phyloP scores from a whole-genome alignment of 1,284 basidiomycete species.

The Agroathelia rolfsii region DNA sequence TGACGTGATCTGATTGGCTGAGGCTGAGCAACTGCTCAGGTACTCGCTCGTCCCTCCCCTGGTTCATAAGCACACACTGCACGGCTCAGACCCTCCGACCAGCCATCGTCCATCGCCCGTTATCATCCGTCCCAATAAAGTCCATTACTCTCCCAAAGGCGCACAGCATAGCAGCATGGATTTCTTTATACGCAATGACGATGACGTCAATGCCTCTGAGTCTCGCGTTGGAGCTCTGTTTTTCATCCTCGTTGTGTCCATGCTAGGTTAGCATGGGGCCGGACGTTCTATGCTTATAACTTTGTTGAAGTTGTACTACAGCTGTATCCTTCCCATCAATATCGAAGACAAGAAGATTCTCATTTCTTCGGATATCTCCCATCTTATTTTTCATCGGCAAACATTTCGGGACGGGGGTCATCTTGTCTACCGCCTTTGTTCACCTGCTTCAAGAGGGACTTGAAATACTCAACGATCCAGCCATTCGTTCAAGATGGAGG shows the following conservation, averaged over 20 bases:
- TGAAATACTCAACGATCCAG: conserved; percentile 38
- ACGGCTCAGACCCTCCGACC: too few relatives aligned
- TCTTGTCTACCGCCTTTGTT: conserved; percentile 70
- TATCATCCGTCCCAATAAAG: too few relatives aligned
- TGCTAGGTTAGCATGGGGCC: conserved; percentile 22
- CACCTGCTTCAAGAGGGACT: conserved; percentile 72
- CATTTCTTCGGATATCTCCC: conserved; percentile 47
- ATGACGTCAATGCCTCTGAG: too few relatives aligned
- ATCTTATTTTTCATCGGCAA: conserved; percentile 70
- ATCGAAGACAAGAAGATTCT: conserved; percentile 43
- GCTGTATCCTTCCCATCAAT: conserved; percentile 62
- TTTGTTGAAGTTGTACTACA: conserved; percentile 20
- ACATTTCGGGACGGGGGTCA: conserved; percentile 76
- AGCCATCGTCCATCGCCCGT: too few relatives aligned
- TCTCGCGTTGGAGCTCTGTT: conserved; percentile 23
- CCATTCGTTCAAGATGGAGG: conserved; percentile 33
- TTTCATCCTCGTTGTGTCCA: conserved; percentile 32
- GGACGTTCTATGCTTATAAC: conserved; percentile 5
- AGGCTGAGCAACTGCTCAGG: too few relatives aligned
- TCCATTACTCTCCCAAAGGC: too few relatives aligned
- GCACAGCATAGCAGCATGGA: too few relatives aligned
- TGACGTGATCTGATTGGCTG: too few relatives aligned
- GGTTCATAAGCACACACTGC: too few relatives aligned
- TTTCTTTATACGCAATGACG: too few relatives aligned
- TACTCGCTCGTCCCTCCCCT: too few relatives aligned